Base-by-base conservation (phyloP, 257 asterid species). In the Ehretia macrophylla region DNA sequence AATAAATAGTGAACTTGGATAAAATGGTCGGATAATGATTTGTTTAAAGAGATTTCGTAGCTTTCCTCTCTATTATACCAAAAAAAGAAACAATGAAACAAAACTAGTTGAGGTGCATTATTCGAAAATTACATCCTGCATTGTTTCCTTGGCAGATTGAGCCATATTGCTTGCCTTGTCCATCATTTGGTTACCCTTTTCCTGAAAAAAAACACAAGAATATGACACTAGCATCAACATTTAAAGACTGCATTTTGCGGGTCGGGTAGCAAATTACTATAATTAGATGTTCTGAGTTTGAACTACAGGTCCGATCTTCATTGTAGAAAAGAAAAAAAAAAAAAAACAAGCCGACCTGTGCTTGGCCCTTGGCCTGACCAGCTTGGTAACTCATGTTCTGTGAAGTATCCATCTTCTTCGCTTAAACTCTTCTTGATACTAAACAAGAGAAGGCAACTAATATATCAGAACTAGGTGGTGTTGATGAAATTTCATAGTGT, bases 361-460 rank as follows among this genome's bases (percentile, higher is more conserved):
- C 59, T 70, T 70, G 67, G 69, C 76, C 80, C 68, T 58, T 75
- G 55, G 71, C 65, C 55, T 70, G 71, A n/a, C 80, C 80, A 18
- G 77, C 77, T 58, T 70, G 21, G 71, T 75, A 70, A 57, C 74
- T 70, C 11, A n/a, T 1, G 47, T 32, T 70, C 16, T 70, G 70
- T 13, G 68, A 60, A 21, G 27, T 59, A 51, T 69, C 54, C 79
- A 74, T 74, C 12, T 4, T 47, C 40, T 11, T 35, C 4, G 32
- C 22, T 54, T 45, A 12, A 14, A 42, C 47, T 11, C 16, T 42
- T 2, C 11, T 42, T 42, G 16, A 42, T 42, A 42, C 47, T 3
- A 42, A 42, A 42, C 4, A 3, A 27, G 35, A 27, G 35, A 27
- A 27, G 35, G 35, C 47, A 42, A 42, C 12, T 42, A 5, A 38